Evolutionary conservation across 345 rosid species (phyloP), one percentile per base, ranked within the genome.

Genomic region (Citrus cavaleriei): DNA sequence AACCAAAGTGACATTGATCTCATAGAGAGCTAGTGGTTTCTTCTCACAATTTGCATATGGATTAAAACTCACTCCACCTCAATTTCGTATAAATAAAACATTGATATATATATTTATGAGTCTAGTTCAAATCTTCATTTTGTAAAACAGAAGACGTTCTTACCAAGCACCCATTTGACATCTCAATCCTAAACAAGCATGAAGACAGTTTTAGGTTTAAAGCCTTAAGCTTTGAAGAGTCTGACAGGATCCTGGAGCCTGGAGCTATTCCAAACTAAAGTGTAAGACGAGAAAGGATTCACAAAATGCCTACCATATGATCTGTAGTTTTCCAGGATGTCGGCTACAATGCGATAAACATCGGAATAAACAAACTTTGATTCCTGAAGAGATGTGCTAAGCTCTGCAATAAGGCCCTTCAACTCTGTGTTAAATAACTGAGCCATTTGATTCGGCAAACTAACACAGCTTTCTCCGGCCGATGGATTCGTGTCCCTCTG

Each of bases 371-470:
- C 86, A 5, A 92, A 82, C 27, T 61, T 60, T 21, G 97, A 87
- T 27, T 87, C 92, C 13, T 80, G 74, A 65, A 89, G 80, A 70
- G 78, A 81, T 42, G 65, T 69, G 75, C 83, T 59, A 51, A 94
- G 87, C 37, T 90, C 91, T 1, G 64, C 55, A 8, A 87, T 18
- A 5, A 92, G 89, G 73, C 27, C 80, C 83, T 68, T 87, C 72
- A 94, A 37, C 62, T 84, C 77, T 38, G 73, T 22, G 68, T 94
- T 91, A 65, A 81, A 92, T 54, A 81, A 76, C 85, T 81, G 91
- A n/a, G 93, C 98, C 78, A 91, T 21, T 82, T 90, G 85, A 80
- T 94, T 94, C 1, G 91, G 86, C 51, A 80, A 65, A 63, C 79
- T 86, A 4, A 78, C 90, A 76, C 98, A 91, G 2, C 73, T 46